Evolutionary conservation across 1,284 basidiomycete species (phyloP).

Genomic region (Cryptococcus sp.): DNA sequence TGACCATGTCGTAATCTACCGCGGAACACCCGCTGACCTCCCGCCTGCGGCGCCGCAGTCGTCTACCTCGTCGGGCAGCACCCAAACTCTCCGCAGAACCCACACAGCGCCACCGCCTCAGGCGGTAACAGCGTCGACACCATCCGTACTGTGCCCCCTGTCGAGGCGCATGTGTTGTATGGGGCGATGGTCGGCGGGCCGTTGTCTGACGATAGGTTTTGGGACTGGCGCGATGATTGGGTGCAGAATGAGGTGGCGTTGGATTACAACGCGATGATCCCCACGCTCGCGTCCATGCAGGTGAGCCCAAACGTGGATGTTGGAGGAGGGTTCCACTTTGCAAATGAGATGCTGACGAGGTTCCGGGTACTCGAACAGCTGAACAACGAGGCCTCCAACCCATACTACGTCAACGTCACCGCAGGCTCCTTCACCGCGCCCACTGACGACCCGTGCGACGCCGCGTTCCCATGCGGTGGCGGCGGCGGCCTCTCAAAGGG

Average conservation of each 20-base stretch:
- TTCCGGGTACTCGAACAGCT: slow-evolving; percentile 12
- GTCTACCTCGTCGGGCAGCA: slow-evolving; percentile 66
- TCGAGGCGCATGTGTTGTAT: slow-evolving; percentile 73
- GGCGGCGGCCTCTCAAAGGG: slow-evolving; percentile 55
- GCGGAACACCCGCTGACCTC: background rate
- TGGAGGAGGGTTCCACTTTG: background rate
- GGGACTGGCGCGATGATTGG: slow-evolving; percentile 66
- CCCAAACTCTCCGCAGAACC: slow-evolving; percentile 83
- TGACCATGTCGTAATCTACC: background rate
- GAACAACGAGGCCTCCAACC: slow-evolving; percentile 56
- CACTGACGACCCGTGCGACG: slow-evolving; percentile 69
- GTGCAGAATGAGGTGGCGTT: slow-evolving; percentile 44
- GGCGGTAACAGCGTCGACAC: slow-evolving; percentile 63
- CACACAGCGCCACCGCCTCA: slow-evolving; percentile 79
- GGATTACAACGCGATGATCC: slow-evolving; percentile 76
- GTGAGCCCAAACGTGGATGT: slow-evolving; percentile 18
- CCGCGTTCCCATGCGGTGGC: slow-evolving; percentile 58
- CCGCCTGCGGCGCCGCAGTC: slow-evolving; percentile 16
- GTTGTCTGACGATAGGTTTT: slow-evolving; percentile 69
- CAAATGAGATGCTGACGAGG: background rate
- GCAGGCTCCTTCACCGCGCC: slow-evolving; percentile 67
- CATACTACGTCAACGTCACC: slow-evolving; percentile 68
- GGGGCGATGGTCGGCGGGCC: slow-evolving; percentile 87
- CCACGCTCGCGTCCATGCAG: slow-evolving; percentile 66
- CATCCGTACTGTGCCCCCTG: slow-evolving; percentile 68